Percentiles rank a stretch among this genome's conserved stretches.
Conservation (phyloP, 352 stramenopile genomes). For the Globisporangium spiculum region DNA sequence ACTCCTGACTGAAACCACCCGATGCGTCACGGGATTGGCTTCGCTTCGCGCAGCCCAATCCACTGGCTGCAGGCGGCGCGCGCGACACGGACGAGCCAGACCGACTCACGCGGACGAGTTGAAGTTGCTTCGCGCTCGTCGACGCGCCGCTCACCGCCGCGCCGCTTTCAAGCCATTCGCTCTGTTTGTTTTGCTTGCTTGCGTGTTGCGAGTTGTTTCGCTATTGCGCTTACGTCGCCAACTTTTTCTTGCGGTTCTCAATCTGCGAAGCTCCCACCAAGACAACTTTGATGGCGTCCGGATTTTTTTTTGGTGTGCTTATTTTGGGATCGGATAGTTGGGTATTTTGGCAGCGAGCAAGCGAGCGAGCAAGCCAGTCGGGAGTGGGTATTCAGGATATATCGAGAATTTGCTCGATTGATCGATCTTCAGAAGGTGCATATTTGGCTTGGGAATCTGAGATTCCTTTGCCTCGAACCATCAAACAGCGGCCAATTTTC, state of each 20-base stretch:
- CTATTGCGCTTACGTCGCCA: slow-evolving; percentile 4
- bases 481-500: neutral
- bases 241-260: slow-evolving; percentile 13
- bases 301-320: neutral
- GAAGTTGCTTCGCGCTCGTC: slow-evolving; percentile 8
- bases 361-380: neutral
- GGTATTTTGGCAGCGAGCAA: neutral
- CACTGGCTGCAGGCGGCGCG: neutral
- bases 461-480: neutral
- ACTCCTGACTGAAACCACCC: slow-evolving; percentile 7
- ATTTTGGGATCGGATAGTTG: neutral
- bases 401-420: neutral
- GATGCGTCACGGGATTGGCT: neutral
- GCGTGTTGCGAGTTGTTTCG: neutral
- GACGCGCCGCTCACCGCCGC: slow-evolving; percentile 5
- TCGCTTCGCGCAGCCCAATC: neutral
- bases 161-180: neutral
- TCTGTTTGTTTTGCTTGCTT: neutral
- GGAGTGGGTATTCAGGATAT: neutral
- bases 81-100: slow-evolving; percentile 1
- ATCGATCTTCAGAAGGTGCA: neutral
- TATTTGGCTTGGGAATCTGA: slow-evolving; percentile 1
- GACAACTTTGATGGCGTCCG: neutral
- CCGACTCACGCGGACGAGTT: slow-evolving; percentile 3
- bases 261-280: neutral